Conservation (phyloP, 2,329 filamentous ascomycete genomes). For the Botrytis medusae region DNA sequence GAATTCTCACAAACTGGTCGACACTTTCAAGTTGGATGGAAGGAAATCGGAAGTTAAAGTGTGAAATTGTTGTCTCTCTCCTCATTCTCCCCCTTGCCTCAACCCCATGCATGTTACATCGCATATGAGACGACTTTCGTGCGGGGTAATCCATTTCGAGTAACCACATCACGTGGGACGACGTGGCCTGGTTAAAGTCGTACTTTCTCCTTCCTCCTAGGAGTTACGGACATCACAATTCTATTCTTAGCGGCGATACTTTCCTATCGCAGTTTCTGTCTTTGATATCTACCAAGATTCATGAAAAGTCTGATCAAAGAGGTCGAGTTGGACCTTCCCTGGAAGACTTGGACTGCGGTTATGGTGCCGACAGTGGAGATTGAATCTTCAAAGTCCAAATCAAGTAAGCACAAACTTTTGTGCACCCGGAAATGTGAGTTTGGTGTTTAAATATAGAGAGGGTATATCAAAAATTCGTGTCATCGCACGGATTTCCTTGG, state of each 20-base stretch:
- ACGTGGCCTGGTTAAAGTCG: neutral
- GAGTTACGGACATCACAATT: neutral
- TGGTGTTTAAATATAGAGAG: neutral
- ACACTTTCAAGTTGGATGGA: neutral
- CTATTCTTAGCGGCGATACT: neutral
- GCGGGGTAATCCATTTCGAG: conserved; percentile 18
- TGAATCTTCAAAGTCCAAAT: neutral
- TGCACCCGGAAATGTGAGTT: neutral
- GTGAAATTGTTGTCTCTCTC: neutral
- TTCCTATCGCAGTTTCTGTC: neutral
- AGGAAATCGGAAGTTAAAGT: neutral
- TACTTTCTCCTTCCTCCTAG: neutral
- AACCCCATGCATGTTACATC: neutral
- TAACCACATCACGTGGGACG: conserved; percentile 11
- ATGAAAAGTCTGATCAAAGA: neutral
- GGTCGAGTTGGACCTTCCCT: too few relatives aligned
- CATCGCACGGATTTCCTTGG: neutral
- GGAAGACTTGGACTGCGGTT: neutral
- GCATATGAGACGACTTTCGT: conserved; percentile 16
- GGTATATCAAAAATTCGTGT: neutral
- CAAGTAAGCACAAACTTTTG: neutral
- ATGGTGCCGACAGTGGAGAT: neutral
- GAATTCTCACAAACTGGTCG: neutral
- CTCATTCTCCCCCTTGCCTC: neutral
- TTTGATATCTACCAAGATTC: too few relatives aligned